Conservation (phyloP, 2,329 filamentous ascomycete genomes). For the Diplodia sapinea region DNA sequence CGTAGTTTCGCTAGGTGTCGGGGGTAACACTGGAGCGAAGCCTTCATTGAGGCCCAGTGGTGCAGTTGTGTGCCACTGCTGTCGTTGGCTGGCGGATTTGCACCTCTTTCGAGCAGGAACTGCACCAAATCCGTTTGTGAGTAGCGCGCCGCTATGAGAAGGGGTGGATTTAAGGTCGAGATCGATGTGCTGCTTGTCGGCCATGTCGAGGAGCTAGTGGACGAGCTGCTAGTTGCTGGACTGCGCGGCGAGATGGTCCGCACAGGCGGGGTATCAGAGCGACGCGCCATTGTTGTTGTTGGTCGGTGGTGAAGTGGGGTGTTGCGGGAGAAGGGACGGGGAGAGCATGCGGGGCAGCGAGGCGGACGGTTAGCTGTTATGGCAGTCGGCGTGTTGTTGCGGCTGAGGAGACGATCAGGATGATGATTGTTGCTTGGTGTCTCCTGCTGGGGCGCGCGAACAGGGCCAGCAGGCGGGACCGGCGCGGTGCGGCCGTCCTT, state of each 20-base stretch:
- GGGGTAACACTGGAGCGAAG: too few relatives aligned
- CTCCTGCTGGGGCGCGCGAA: slow-evolving; percentile 21
- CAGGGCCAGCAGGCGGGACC: slow-evolving; percentile 29
- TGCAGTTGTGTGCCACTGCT: too few relatives aligned
- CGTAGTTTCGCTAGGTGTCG: too few relatives aligned
- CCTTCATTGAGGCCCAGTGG: too few relatives aligned
- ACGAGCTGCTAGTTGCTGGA: too few relatives aligned
- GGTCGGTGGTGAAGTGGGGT: background rate
- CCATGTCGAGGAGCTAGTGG: too few relatives aligned
- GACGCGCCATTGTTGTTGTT: slow-evolving; percentile 45
- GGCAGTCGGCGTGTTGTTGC: slow-evolving; percentile 25
- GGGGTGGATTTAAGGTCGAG: too few relatives aligned
- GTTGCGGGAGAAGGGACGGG: background rate
- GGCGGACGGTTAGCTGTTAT: slow-evolving; percentile 6
- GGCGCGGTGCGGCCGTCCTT: background rate
- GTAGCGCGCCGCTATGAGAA: too few relatives aligned
- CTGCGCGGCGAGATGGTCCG: slow-evolving; percentile 15
- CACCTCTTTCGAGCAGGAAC: too few relatives aligned
- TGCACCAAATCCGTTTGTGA: too few relatives aligned
- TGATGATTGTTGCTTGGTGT: slow-evolving; percentile 29
- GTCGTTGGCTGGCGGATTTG: too few relatives aligned
- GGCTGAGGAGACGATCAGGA: slow-evolving; percentile 28
- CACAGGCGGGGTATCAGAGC: slow-evolving; percentile 40
- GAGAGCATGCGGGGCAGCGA: background rate
- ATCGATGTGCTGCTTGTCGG: too few relatives aligned